Evolutionary conservation across 371 early-diverging fungal genomes (phyloP), one percentile per base, ranked within the genome.

Genomic region (Lichtheimia ramosa): DNA sequence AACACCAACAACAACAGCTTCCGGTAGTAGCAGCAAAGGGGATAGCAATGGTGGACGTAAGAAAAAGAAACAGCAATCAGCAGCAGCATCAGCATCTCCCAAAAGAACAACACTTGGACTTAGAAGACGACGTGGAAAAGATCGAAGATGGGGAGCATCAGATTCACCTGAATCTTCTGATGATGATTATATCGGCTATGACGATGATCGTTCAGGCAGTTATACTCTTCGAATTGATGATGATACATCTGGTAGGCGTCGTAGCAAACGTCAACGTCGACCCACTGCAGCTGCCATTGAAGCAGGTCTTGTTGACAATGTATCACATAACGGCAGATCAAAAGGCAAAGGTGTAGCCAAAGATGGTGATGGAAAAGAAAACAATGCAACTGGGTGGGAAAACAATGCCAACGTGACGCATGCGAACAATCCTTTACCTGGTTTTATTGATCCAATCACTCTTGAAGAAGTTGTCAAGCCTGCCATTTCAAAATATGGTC

Each of bases 401-500:
- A 16, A 8, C 21, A 7, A 8, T 46, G 21, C n/a, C 18, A n/a
- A 46, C 18, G 5, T 18, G n/a, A 8, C n/a, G 0, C n/a, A 46
- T 16, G 18, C 46, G 10, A n/a, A 7, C 0, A 96, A 96, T 72
- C 96, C 96, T 15, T 72, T 96, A 18, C 92, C 95, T 13, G 96
- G 93, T 1, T 91, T 95, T 65, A 83, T 93, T 41, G 97, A 96
- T 63, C 96, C 96, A 12, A 95, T 96, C 62, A 95, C 95, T 7
- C 70, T 96, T 46, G 96, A 96, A 58, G 89, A 89, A 43, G 92
- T 96, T 21, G 82, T 89, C 15, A 92, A 91, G 59, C 97, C 97
- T 5, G 96, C 97, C 4, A 95, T 96, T 52, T 95, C 96, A 20
- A 95, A 92, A 56, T 95, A 92, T 67, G 97, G 97, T 18, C 97